Percentiles rank a stretch among this genome's conserved stretches.
These are phyloP conservation scores for Suillus subluteus DNA, from an alignment of 768 basidiomycete genomes.

Conservation along the genomic window DNA sequence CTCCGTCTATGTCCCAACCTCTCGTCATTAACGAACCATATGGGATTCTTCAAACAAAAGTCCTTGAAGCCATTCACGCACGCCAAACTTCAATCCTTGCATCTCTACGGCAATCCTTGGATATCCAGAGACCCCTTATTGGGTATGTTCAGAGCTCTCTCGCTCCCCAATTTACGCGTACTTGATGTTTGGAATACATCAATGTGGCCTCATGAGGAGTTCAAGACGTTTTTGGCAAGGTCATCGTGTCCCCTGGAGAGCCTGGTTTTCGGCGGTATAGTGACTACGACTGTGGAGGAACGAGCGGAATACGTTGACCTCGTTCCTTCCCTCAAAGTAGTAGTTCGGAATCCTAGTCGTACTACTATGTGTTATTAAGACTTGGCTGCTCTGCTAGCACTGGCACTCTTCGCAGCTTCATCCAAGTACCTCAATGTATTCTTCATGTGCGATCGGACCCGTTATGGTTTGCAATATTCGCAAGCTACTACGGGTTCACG, in stretches of 20 bases:
- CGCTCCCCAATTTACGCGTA: conserved; percentile 18
- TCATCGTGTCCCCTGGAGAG: conserved; percentile 28
- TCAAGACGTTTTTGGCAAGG: conserved; percentile 23
- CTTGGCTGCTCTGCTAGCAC: too few species aligned
- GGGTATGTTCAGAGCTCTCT: conserved; percentile 14
- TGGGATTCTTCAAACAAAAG: neutral
- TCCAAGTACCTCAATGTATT: too few species aligned
- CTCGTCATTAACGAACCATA: neutral
- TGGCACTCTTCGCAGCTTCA: too few species aligned
- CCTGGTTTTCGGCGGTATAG: conserved; percentile 18
- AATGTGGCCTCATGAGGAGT: conserved; percentile 19
- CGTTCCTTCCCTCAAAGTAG: conserved; percentile 16
- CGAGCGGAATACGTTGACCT: conserved; percentile 17
- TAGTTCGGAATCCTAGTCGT: too few species aligned
- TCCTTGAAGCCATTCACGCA: conserved; percentile 18
- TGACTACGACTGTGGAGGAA: conserved; percentile 16
- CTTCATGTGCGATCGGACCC: too few species aligned
- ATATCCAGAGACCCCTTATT: too few species aligned
- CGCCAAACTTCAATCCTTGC: conserved; percentile 14
- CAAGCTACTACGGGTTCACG: too few species aligned
- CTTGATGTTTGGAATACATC: conserved; percentile 17
- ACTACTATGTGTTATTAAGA: too few species aligned
- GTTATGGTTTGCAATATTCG: too few species aligned
- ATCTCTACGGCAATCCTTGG: too few species aligned
- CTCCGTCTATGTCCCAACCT: neutral